A percentile compares a stretch with the other conserved stretches of the same genome.
Conservation (phyloP, 2,329 filamentous ascomycete genomes). For the Alternaria hordeiaustralica region DNA sequence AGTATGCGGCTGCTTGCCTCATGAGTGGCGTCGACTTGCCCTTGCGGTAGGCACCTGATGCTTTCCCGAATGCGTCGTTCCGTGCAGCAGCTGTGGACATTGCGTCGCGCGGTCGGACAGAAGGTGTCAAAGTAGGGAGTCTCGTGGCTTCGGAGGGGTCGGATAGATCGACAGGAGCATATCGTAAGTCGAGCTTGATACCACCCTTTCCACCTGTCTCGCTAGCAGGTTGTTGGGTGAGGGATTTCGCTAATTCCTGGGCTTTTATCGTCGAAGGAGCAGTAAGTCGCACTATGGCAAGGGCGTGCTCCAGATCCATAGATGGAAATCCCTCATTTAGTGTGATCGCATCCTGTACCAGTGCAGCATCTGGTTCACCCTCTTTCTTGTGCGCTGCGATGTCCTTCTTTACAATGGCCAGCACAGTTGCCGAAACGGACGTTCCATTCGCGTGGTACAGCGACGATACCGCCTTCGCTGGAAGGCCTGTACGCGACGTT, state of each 20-base stretch:
- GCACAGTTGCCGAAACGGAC: slow-evolving; percentile 63
- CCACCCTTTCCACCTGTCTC: slow-evolving; percentile 42
- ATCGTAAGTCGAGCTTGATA: slow-evolving; percentile 57
- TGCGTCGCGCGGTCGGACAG: slow-evolving; percentile 49
- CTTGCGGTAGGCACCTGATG: slow-evolving; percentile 63
- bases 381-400: slow-evolving; percentile 49
- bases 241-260: slow-evolving; percentile 64
- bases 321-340: slow-evolving; percentile 62
- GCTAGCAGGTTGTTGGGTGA: slow-evolving; percentile 51
- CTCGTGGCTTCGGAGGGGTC: slow-evolving; percentile 37
- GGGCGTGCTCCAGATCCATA: slow-evolving; percentile 56
- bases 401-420: slow-evolving; percentile 58
- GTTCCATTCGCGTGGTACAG: slow-evolving; percentile 65
- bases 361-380: slow-evolving; percentile 49
- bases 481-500: slow-evolving; percentile 57
- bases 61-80: slow-evolving; percentile 62
- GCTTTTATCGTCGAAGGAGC: slow-evolving; percentile 64
- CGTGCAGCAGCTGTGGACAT: slow-evolving; percentile 55
- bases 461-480: slow-evolving; percentile 59
- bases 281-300: slow-evolving; percentile 63
- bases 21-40: slow-evolving; percentile 75
- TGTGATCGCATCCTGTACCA: slow-evolving; percentile 59
- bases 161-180: slow-evolving; percentile 51
- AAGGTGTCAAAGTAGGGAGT: slow-evolving; percentile 33
- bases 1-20: slow-evolving; percentile 76